Evolutionary conservation across 306 rosid genomes (phyloP).

Genomic region (Rosa persica): DNA sequence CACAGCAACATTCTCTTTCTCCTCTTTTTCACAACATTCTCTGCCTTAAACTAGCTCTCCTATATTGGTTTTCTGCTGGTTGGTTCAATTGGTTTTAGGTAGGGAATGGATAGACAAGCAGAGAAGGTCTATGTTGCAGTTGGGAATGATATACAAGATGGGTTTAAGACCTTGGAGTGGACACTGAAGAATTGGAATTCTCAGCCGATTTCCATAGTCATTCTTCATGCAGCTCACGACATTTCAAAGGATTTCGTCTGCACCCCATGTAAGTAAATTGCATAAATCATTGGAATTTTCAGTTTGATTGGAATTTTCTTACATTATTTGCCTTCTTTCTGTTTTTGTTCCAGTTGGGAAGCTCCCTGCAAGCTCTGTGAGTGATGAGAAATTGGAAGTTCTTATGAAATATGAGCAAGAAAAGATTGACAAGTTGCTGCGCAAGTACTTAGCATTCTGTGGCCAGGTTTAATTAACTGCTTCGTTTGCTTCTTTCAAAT

Average conservation of each 20-base stretch:
- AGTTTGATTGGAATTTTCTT: conserved; percentile 13
- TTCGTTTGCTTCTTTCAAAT: background rate
- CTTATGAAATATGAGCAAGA: conserved; percentile 51
- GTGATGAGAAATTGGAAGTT: conserved; percentile 64
- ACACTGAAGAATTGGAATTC: conserved; percentile 55
- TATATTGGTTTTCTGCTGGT: background rate
- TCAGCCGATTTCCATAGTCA: conserved; percentile 60
- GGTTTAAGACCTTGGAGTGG: conserved; percentile 38
- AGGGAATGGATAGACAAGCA: conserved; percentile 20
- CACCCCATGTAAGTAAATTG: conserved; percentile 75
- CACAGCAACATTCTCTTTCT: background rate
- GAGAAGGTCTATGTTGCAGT: conserved; percentile 32
- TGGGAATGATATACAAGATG: conserved; percentile 38
- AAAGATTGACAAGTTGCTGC: conserved; percentile 54
- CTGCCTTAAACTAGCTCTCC: background rate
- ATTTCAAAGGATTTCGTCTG: conserved; percentile 55
- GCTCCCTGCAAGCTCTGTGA: conserved; percentile 76
- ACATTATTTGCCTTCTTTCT: conserved; percentile 12
- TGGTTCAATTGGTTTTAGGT: background rate
- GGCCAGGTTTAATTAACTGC: conserved; percentile 51
- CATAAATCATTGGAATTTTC: background rate
- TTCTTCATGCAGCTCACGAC: conserved; percentile 50
- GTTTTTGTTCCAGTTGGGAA: conserved; percentile 54
- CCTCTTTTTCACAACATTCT: background rate
- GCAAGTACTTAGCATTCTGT: conserved; percentile 60